Evolutionary conservation across 1,284 basidiomycete species (phyloP), one percentile per base, ranked within the genome.

Genomic region (Trametes versicolor): DNA sequence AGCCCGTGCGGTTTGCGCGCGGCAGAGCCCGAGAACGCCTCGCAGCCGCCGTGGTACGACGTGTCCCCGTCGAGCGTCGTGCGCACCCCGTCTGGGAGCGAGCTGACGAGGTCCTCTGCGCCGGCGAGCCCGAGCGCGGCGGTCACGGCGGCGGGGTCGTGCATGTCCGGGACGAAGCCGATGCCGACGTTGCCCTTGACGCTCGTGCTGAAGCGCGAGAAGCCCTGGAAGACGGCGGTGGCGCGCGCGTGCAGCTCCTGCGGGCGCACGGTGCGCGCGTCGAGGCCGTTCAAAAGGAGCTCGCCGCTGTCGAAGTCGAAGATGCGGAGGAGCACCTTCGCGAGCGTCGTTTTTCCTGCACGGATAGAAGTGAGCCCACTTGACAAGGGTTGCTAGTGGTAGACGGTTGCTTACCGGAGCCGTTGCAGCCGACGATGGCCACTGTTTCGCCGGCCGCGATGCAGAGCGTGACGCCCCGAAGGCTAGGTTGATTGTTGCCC

Each of bases 361-460:
- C 13, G 3, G 23, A 49, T 12, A 17, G 21, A 4, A 29, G 37
- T 17, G 25, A 12, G 39, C 23, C 23, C 4, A 25, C 21, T 32
- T 15, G 36, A 36, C 37, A 3, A 25, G 25, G 23, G 25, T 10
- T 25, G 7, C 19, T n/a, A n/a, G 19, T 10, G 25, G 25, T 34
- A 36, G 21, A 17, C 15, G 4, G 12, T 9, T 25, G 25, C 83
- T 74, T 75, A 87, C 91, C 91, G 70, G 91, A 93, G 66, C 91
- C 91, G 76, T 93, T 93, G 74, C 87, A 89, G 15, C 93, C 93
- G 29, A 96, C 94, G 64, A 96, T 88, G 10, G 94, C 94, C 54
- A 95, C 83, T 27, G 84, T 89, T 78, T 94, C 91, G 15, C 93
- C 93, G 13, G 92, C 80, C 63, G 86, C 79, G 49, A 96, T 80